Evolutionary conservation across 345 rosid species (phyloP).

Genomic region (Leavenworthia alabamica): DNA sequence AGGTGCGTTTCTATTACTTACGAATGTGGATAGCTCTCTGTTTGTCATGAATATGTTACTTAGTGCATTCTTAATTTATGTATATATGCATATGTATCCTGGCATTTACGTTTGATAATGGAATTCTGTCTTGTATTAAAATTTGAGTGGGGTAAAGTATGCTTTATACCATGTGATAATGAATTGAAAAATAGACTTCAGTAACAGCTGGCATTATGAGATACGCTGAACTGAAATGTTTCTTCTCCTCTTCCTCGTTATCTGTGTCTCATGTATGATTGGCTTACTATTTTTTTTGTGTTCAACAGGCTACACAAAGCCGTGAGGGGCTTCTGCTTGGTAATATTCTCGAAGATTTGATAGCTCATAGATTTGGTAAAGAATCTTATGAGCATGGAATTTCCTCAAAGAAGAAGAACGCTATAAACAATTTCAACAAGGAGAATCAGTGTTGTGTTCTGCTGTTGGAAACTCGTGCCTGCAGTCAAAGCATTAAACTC

Average conservation of each 20-base stretch:
- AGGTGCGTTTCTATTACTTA: constrained; percentile 44
- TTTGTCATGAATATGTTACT: constrained; percentile 2
- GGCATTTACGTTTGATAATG: neutral
- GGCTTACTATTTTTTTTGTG: neutral
- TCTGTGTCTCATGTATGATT: constrained; percentile 1
- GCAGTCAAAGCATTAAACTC: constrained; percentile 59
- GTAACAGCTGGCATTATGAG: neutral
- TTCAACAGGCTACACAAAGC: constrained; percentile 48
- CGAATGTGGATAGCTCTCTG: constrained; percentile 1
- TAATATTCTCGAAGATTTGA: constrained; percentile 79
- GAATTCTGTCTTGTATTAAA: constrained; percentile 1
- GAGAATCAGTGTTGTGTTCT: constrained; percentile 63
- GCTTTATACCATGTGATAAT: no score
- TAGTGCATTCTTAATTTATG: neutral
- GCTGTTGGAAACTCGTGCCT: constrained; percentile 80
- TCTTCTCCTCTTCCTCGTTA: neutral
- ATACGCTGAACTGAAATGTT: neutral
- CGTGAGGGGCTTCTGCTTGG: constrained; percentile 51
- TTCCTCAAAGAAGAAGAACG: constrained; percentile 39
- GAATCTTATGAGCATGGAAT: constrained; percentile 74
- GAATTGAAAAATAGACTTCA: constrained; percentile 11
- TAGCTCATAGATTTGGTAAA: constrained; percentile 66
- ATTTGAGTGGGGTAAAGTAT: constrained; percentile 1
- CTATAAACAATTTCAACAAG: constrained; percentile 62
- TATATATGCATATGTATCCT: neutral